Percentiles rank a stretch among this genome's conserved stretches.
phyloP scores from a whole-genome alignment of 805 yeast species.

The Lipomyces sp. region DNA sequence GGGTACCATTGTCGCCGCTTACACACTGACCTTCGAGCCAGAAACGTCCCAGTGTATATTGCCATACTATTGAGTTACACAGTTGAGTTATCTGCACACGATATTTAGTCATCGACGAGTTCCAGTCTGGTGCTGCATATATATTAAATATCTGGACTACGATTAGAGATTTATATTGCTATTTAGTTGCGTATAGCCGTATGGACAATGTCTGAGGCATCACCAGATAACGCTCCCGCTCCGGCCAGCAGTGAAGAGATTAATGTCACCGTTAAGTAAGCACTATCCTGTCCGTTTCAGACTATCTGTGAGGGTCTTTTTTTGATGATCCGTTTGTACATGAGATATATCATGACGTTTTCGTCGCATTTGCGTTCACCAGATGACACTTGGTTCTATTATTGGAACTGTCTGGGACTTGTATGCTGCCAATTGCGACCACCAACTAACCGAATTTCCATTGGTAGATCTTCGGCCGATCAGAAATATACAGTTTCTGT shows the following conservation, averaged over 20 bases:
- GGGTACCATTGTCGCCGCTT: background rate
- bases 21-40: background rate
- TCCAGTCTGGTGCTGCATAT: background rate
- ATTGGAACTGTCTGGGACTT: background rate
- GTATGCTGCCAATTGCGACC: background rate
- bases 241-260: constrained; percentile 28
- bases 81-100: background rate
- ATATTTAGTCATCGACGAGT: background rate
- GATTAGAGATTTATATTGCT: background rate
- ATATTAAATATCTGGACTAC: background rate
- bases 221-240: background rate
- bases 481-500: constrained; percentile 72
- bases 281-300: background rate
- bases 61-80: background rate
- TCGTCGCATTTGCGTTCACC: background rate
- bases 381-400: background rate
- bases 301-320: background rate
- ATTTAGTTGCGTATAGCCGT: background rate
- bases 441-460: constrained; percentile 7
- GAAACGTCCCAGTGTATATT: background rate
- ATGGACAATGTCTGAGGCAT: background rate
- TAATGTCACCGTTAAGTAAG: constrained; percentile 34
- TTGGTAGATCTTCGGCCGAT: constrained; percentile 50
- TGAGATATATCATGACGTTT: background rate
- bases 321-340: background rate